Percentiles rank a stretch among this genome's conserved stretches.
Evolutionary conservation across 1,139 yeast genomes (phyloP).

Genomic region (Zygosaccharomyces pseudobailii): DNA sequence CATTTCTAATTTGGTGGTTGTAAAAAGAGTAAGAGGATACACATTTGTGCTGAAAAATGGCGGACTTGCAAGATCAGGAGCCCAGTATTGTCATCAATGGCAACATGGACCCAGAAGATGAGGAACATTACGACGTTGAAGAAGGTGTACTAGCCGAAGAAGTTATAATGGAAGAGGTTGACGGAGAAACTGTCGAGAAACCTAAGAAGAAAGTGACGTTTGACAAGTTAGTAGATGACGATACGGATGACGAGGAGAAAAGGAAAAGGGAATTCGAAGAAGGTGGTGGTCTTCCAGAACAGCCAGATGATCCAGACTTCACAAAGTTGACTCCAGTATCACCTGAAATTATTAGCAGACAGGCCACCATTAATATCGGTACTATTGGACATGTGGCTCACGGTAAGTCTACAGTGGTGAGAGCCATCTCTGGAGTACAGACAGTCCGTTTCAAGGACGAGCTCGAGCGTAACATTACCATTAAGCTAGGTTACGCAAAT

Average conservation of each 20-base stretch:
- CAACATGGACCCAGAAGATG: slow-evolving; percentile 47
- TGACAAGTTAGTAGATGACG: slow-evolving; percentile 60
- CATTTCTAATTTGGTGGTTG: background rate
- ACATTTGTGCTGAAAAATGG: slow-evolving; percentile 36
- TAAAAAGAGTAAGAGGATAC: slow-evolving; percentile 3
- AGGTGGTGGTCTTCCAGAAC: slow-evolving; percentile 98
- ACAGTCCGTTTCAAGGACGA: slow-evolving; percentile 98
- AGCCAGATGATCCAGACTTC: slow-evolving; percentile 85
- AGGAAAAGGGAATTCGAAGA: slow-evolving; percentile 87
- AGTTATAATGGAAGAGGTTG: slow-evolving; percentile 24
- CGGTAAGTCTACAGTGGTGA: slow-evolving; percentile 97
- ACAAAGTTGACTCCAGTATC: slow-evolving; percentile 74
- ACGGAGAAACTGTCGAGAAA: slow-evolving; percentile 37
- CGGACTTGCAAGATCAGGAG: slow-evolving; percentile 77
- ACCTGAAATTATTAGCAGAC: slow-evolving; percentile 95
- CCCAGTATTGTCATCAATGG: slow-evolving; percentile 87
- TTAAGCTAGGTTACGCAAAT: slow-evolving; percentile 96
- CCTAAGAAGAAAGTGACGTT: slow-evolving; percentile 79
- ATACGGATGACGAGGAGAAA: slow-evolving; percentile 59
- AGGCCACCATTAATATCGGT: slow-evolving; percentile 98
- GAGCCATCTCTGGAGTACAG: slow-evolving; percentile 98
- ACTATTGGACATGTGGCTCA: slow-evolving; percentile 99
- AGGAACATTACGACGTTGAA: slow-evolving; percentile 37
- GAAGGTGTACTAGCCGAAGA: slow-evolving; percentile 37
- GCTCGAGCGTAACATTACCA: slow-evolving; percentile 97